Percentiles rank a stretch among this genome's conserved stretches.
Conservation (phyloP, 805 yeast genomes). For the Candida bentonensis region DNA sequence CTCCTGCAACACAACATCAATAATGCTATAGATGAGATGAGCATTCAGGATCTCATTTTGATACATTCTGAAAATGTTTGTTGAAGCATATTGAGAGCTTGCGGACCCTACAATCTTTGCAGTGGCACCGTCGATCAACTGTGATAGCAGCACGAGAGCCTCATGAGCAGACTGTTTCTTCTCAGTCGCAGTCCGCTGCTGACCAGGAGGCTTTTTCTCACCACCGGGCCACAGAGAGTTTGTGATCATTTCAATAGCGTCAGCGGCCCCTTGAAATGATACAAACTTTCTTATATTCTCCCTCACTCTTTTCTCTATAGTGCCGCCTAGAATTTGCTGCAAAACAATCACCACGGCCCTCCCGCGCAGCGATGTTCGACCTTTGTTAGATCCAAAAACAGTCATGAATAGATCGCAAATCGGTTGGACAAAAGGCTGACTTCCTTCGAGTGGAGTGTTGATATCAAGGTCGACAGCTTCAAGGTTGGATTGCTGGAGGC, state of each 20-base stretch:
- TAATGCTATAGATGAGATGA: slow-evolving; percentile 42
- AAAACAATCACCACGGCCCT: slow-evolving; percentile 66
- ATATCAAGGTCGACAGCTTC: background rate
- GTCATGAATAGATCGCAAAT: slow-evolving; percentile 63
- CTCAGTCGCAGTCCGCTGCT: slow-evolving; percentile 35
- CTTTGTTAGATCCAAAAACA: slow-evolving; percentile 48
- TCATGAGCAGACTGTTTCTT: slow-evolving; percentile 40
- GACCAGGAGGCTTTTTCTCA: slow-evolving; percentile 19
- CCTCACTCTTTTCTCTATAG: slow-evolving; percentile 55
- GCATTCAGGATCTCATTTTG: slow-evolving; percentile 63
- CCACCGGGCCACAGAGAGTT: slow-evolving; percentile 39
- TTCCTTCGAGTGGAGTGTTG: slow-evolving; percentile 7
- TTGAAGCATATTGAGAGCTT: slow-evolving; percentile 50
- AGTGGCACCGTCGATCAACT: slow-evolving; percentile 47
- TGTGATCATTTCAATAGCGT: slow-evolving; percentile 14
- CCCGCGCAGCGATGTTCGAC: slow-evolving; percentile 72
- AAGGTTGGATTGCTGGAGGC: slow-evolving; percentile 6
- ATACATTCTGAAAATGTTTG: slow-evolving; percentile 44
- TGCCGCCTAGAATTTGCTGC: slow-evolving; percentile 78
- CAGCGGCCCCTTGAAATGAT: slow-evolving; percentile 8
- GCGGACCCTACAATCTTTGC: slow-evolving; percentile 61
- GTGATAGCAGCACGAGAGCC: slow-evolving; percentile 40
- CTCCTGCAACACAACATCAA: slow-evolving; percentile 43
- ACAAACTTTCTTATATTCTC: slow-evolving; percentile 14
- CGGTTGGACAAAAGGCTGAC: slow-evolving; percentile 56